Evolutionary conservation across 2,329 filamentous ascomycete genomes (phyloP).

Genomic region (Nigrospora oryzae): DNA sequence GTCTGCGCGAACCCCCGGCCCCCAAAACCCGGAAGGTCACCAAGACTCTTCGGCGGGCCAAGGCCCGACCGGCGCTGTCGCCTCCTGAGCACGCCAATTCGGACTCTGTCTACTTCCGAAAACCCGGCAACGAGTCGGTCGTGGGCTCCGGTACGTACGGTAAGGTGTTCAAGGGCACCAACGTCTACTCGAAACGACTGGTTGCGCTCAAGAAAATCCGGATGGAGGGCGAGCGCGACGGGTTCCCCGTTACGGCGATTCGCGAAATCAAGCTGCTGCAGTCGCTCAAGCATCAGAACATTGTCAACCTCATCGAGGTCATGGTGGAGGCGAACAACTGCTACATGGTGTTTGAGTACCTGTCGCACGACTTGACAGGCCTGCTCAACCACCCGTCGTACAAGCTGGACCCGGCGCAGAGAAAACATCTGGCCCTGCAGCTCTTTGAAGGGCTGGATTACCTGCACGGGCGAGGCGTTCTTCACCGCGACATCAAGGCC

Average conservation of each 20-base stretch:
- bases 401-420: slow-evolving; percentile 73
- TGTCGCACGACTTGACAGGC: slow-evolving; percentile 92
- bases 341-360: slow-evolving; percentile 99
- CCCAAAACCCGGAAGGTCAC: slow-evolving; percentile 55
- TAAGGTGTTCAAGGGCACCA: slow-evolving; percentile 88
- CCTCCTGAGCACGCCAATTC: slow-evolving; percentile 66
- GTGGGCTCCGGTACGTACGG: slow-evolving; percentile 93
- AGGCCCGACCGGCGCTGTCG: slow-evolving; percentile 63
- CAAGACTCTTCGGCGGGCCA: slow-evolving; percentile 61
- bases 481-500: slow-evolving; percentile 97
- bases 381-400: slow-evolving; percentile 92
- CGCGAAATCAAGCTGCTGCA: slow-evolving; percentile 90
- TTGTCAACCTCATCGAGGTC: slow-evolving; percentile 77
- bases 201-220: slow-evolving; percentile 86
- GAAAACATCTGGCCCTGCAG: slow-evolving; percentile 87
- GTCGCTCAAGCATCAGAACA: slow-evolving; percentile 71
- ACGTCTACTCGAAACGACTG: slow-evolving; percentile 79
- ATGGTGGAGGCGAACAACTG: slow-evolving; percentile 99
- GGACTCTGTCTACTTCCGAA: slow-evolving; percentile 87
- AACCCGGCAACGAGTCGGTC: slow-evolving; percentile 95
- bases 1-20: slow-evolving; percentile 17
- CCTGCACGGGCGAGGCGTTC: slow-evolving; percentile 82
- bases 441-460: slow-evolving; percentile 93
- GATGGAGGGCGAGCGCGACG: slow-evolving; percentile 88
- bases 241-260: slow-evolving; percentile 84